A percentile compares a stretch with the other conserved stretches of the same genome.
Evolutionary conservation across 129 eudicot species (phyloP).

Genomic region (Flaveria linearis): DNA sequence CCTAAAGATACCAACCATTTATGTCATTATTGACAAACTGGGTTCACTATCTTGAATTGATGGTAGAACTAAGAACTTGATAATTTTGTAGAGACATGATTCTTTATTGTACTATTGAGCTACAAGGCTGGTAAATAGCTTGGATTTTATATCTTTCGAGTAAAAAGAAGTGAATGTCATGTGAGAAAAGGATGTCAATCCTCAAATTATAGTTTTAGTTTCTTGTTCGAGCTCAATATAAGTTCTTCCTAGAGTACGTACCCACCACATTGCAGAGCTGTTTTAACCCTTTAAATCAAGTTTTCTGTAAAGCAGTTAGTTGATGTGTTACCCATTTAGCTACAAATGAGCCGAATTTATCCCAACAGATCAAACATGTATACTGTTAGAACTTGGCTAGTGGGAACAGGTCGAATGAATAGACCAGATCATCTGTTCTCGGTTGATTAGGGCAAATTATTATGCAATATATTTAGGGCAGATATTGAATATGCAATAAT

Average conservation of each 20-base stretch:
- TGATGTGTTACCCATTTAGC: too few relatives aligned
- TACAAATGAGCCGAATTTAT: too few relatives aligned
- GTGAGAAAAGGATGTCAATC: neutral
- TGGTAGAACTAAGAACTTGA: slow-evolving; percentile 3
- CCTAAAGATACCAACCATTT: slow-evolving; percentile 4
- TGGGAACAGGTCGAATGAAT: neutral
- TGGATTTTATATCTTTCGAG: neutral
- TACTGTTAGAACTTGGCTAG: too few relatives aligned
- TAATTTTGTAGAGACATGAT: neutral
- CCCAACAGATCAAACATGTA: too few relatives aligned
- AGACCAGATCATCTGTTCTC: neutral
- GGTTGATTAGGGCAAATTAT: too few relatives aligned
- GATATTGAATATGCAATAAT: neutral
- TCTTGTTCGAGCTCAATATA: neutral
- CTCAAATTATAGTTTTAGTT: neutral
- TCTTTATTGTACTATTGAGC: neutral
- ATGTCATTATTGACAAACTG: slow-evolving; percentile 18
- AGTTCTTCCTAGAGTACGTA: neutral
- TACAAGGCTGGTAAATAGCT: neutral
- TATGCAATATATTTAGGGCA: too few relatives aligned
- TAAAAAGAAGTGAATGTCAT: neutral
- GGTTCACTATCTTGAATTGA: neutral
- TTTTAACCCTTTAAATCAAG: too few relatives aligned
- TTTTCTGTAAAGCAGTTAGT: too few relatives aligned
- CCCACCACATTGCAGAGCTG: neutral